Evolutionary conservation across 2,329 filamentous ascomycete genomes (phyloP).

Genomic region (Fusarium pilosicola): DNA sequence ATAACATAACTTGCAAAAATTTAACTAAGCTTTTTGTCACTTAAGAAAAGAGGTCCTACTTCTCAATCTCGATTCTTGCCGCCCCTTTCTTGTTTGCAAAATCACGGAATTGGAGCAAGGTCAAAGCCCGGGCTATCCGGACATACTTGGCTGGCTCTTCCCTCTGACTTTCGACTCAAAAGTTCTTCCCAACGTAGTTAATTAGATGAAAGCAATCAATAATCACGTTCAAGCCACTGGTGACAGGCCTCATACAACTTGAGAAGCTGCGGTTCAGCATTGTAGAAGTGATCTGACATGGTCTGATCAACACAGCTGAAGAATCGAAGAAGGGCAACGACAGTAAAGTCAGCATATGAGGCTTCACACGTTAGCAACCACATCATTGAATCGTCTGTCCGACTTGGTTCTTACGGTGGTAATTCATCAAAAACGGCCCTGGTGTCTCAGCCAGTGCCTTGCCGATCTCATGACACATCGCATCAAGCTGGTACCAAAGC

Average conservation of each 20-base stretch:
- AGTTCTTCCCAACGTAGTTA: accelerated
- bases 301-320: neutral
- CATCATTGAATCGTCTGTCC: accelerated
- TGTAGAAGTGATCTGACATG: neutral
- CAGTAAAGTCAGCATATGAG: neutral
- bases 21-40: no score
- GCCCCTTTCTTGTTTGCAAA: neutral
- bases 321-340: neutral
- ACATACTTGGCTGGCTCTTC: neutral
- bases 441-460: neutral
- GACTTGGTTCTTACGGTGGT: neutral
- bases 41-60: neutral
- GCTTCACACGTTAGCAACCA: neutral
- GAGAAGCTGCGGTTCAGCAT: neutral
- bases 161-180: neutral
- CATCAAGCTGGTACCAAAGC: neutral
- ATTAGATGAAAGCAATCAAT: neutral
- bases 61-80: neutral
- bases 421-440: neutral
- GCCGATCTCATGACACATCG: neutral
- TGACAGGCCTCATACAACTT: neutral
- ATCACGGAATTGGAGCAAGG: neutral
- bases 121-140: no score
- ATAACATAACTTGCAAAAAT: neutral
- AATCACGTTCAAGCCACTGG: neutral